A percentile compares a stretch with the other conserved stretches of the same genome.
These are phyloP conservation scores for Cryphonectria carpinicola DNA, from an alignment of 2,329 filamentous ascomycete species.

Conservation along the genomic window DNA sequence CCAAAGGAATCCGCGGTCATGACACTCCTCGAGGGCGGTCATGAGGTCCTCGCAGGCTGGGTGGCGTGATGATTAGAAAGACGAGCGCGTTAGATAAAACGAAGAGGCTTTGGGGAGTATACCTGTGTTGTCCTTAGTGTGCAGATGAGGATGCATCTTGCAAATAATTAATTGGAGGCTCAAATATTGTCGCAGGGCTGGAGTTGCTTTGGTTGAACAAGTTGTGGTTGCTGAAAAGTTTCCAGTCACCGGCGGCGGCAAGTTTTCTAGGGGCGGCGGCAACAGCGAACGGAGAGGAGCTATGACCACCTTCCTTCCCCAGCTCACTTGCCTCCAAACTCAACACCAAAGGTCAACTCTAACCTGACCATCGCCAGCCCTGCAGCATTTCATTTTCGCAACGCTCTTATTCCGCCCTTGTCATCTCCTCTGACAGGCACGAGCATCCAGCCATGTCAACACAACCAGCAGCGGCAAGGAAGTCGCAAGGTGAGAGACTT, in stretches of 20 bases:
- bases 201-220: not conserved
- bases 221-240: slow-evolving; percentile 1
- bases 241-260: not conserved
- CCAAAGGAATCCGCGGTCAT: slow-evolving; percentile 88
- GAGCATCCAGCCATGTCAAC: slow-evolving; percentile 47
- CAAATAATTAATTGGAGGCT: not conserved
- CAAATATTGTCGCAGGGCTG: not conserved
- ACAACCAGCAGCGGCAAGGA: slow-evolving; percentile 63
- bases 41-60: slow-evolving; percentile 94
- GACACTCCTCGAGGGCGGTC: slow-evolving; percentile 91
- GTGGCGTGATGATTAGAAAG: slow-evolving; percentile 14
- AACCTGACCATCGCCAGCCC: not conserved
- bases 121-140: slow-evolving; percentile 92
- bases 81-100: not conserved
- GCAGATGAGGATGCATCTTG: slow-evolving; percentile 94
- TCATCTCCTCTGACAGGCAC: slow-evolving; percentile 4
- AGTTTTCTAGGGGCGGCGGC: slow-evolving; percentile 14
- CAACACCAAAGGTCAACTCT: not conserved
- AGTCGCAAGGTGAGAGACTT: slow-evolving; percentile 68
- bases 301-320: slow-evolving; percentile 24
- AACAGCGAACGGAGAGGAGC: slow-evolving; percentile 3
- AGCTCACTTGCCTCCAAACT: not conserved
- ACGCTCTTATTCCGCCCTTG: not conserved
- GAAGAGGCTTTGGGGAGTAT: slow-evolving; percentile 34
- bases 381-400: not conserved